Evolutionary conservation across 495 filamentous ascomycete species (phyloP), one percentile per base, ranked within the genome.

Genomic region (Aspergillus bridgeri): DNA sequence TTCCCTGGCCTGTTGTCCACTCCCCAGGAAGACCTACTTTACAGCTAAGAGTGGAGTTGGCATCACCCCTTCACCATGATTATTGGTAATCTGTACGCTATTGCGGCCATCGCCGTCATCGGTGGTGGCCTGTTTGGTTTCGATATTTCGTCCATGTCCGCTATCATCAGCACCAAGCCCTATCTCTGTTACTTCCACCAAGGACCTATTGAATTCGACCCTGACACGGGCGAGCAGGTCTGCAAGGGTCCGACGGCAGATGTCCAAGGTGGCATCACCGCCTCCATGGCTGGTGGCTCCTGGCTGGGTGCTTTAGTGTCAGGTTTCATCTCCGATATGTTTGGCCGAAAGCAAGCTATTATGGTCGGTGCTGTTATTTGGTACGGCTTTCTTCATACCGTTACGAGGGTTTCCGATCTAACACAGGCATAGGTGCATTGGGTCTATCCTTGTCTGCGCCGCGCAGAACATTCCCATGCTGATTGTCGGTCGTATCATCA

Each of bases 41-140:
- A 17, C 13, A 42, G n/a, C 38, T 27, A 13, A 22, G 7, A 46
- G 53, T 48, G 53, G 47, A 51, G 33, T 44, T 23, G 17, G 44
- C 25, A 38, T 22, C 46, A 42, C 15, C 1, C 46, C 20, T 43
- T 42, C 58, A 63, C 24, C 46, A 64, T 67, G 64, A 46, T 51
- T 18, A 58, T 87, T 51, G 84, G 85, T 27, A 90, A 90, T 65
- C 80, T 90, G 58, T 91, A 90, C 63, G 68, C 85, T 44, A 91
- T 91, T 68, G 81, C 89, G 61, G 85, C 86, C 70, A 82, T 89
- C 70, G 81, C 88, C 65, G 86, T 92, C 63, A 79, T 89, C 54
- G 90, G 90, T 58, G 90, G 90, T 69, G 86, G 82, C 48, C 81
- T 92, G 18, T 93, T 95, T 60, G 89, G 89, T 55, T 91, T 92